Base-by-base conservation (phyloP, 805 yeast species). In the Ogataea naganishii region DNA sequence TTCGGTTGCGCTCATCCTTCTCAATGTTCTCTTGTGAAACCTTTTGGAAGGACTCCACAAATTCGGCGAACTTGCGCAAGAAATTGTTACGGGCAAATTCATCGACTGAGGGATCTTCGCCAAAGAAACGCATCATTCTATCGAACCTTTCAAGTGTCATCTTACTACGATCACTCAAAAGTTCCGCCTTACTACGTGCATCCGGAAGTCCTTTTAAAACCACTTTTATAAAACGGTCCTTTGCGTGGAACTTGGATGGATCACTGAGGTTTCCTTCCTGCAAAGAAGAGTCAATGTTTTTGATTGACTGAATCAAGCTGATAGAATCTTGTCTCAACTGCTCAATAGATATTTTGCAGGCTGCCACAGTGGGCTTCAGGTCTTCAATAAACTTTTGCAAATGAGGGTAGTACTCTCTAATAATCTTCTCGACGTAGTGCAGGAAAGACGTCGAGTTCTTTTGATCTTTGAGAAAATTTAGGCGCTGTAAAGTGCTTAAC, bases 391-490 rank as follows among this genome's bases (percentile, higher is more conserved):
- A 89, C 1, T 62, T 59, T 18, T 79, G 76, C 43, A 75, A 67
- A 24, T 83, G 83, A 1, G 96, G 95, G 52, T 84, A 84, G 18
- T 81, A 75, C 26, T 71, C 75, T 39, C 98, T 65, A n/a, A 94
- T 71, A 26, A 85, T 74, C 43, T 75, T 81, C 53, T 92, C 98
- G 32, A 94, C 85, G 53, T 88, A 88, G 50, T 94, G 95, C 44
- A 92, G 58, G 47, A 92, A 88, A 1, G 94, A 83, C 77, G 81
- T 76, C 5, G 85, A 72, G 50, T 89, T 88, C 35, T 76, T 71
- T 17, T 80, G 85, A 55, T 89, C 96, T 50, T 92, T 92, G 58
- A 94, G 78, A 42, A 94, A 86, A 19, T 80, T 83, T 35, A 92
- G 66, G 42, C 97, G 64, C 47, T 86, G 96, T 31, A 92, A 64